Evolutionary conservation across 1,284 basidiomycete genomes (phyloP), one percentile per base, ranked within the genome.

Genomic region (Tylopilus sp.): DNA sequence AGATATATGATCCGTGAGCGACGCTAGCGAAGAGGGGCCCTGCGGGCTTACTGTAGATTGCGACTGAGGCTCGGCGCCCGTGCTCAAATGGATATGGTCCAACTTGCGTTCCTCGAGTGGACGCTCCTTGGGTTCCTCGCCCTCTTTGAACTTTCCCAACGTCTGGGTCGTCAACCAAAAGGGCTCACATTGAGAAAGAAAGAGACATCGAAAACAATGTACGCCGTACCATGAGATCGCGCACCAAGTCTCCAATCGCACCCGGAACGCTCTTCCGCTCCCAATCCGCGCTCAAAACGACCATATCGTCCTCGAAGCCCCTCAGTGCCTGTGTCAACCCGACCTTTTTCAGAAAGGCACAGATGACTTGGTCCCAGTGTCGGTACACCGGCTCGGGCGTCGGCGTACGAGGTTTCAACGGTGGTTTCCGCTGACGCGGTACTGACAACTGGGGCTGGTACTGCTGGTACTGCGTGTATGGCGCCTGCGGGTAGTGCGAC

Each of bases 261-360:
- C 69, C 74, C 7, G 88, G 87, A 2, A 93, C 79, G 33, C 80
- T 81, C 62, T 83, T 80, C 57, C 81, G 80, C 76, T 94, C 92
- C 84, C 87, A 91, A 1, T 88, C 87, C 1, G 83, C 73, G 67
- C 89, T 93, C 78, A 94, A 77, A 7, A 92, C 83, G 13, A 94
- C 74, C 79, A 94, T 86, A 71, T 94, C 93, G 29, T 84, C 78
- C 71, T 92, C 89, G 65, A 94, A 88, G 0, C 89, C 92, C 57
- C 81, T 81, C 41, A 89, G 71, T 1, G 91, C 83, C 72, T 93
- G 90, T 4, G 80, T 82, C 22, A 94, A 75, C 2, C 91, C 89
- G 9, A 88, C 81, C 58, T 83, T 78, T 15, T 79, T 72, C 60
- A 93, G 72, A 63, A 94, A 93, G 2, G 79, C 69, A 60, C 81